phyloP scores from a whole-genome alignment of 2,329 filamentous ascomycete genomes.

The Aspergillus sp. region DNA sequence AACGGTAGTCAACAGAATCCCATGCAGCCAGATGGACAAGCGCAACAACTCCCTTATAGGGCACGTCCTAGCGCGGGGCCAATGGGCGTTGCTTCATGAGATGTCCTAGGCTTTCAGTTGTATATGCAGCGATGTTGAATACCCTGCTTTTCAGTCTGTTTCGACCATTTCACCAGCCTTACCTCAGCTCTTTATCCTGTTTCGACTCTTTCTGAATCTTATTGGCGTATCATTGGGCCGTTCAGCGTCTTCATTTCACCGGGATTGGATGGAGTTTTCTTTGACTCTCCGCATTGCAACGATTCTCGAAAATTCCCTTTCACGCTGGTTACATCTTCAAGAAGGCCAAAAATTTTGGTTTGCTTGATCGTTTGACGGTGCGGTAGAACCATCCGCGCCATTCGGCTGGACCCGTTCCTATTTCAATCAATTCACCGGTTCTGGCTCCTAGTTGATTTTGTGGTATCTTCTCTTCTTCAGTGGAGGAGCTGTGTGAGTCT shows the following conservation, averaged over 20 bases:
- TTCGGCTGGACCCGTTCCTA: neutral
- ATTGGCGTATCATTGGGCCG: conserved; percentile 21
- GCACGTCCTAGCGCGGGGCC: conserved; percentile 35
- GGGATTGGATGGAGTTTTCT: conserved; percentile 31
- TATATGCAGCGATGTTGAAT: conserved; percentile 11
- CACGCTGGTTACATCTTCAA: conserved; percentile 17
- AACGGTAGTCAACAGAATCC: conserved; percentile 31
- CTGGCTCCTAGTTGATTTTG: neutral
- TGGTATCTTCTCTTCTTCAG: neutral
- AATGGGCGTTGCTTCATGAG: conserved; percentile 40
- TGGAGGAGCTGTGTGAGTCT: neutral
- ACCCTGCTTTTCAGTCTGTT: conserved; percentile 9
- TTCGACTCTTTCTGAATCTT: conserved; percentile 13
- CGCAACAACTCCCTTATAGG: conserved; percentile 36
- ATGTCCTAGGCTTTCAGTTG: conserved; percentile 5
- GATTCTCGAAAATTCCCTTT: conserved; percentile 22
- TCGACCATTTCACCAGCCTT: conserved; percentile 2
- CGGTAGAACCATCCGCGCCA: neutral
- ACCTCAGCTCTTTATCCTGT: conserved; percentile 7
- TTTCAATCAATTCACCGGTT: neutral
- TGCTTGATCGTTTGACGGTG: neutral
- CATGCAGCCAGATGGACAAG: conserved; percentile 27
- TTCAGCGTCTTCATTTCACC: conserved; percentile 30
- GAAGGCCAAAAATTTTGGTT: conserved; percentile 9
- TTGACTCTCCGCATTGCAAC: conserved; percentile 15